phyloP scores from a whole-genome alignment of 768 basidiomycete species.

The Tylopilus subfusipes region DNA sequence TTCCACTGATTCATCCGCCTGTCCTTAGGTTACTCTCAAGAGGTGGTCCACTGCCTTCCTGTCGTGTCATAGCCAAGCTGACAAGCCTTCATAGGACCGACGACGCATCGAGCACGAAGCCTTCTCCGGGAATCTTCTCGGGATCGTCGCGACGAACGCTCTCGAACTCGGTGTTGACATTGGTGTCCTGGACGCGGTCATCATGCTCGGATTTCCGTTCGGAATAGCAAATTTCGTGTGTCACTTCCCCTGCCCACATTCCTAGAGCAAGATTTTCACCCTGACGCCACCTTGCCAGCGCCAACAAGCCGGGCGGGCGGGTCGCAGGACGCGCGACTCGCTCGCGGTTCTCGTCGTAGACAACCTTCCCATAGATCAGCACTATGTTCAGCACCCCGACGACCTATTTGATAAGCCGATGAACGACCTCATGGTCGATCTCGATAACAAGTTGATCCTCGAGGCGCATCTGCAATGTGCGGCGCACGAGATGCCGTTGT shows the following conservation, averaged over 20 bases:
- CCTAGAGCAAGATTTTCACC: not conserved
- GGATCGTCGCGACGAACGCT: slow-evolving; percentile 87
- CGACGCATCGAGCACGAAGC: slow-evolving; percentile 83
- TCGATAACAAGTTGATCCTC: slow-evolving; percentile 68
- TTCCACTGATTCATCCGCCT: not conserved
- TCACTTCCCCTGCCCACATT: not conserved
- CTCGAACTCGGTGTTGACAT: slow-evolving; percentile 92
- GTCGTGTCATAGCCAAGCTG: not conserved
- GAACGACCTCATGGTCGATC: slow-evolving; percentile 65
- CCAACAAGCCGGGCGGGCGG: slow-evolving; percentile 88
- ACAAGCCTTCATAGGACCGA: slow-evolving; percentile 52
- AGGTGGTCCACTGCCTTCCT: slow-evolving; percentile 38
- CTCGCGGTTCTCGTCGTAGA: slow-evolving; percentile 74
- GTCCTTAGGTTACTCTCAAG: slow-evolving; percentile 62
- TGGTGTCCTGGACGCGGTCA: slow-evolving; percentile 81
- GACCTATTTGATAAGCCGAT: slow-evolving; percentile 63
- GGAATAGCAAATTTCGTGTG: slow-evolving; percentile 77
- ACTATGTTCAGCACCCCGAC: slow-evolving; percentile 67
- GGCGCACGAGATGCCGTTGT: slow-evolving; percentile 79
- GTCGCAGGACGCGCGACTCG: slow-evolving; percentile 75
- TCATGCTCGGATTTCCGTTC: slow-evolving; percentile 84
- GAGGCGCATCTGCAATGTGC: slow-evolving; percentile 91
- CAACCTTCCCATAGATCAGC: slow-evolving; percentile 63
- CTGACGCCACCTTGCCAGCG: slow-evolving; percentile 41
- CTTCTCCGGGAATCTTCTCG: slow-evolving; percentile 78